Conservation (phyloP, 495 filamentous ascomycete genomes). For the Neurospora hispaniola region DNA sequence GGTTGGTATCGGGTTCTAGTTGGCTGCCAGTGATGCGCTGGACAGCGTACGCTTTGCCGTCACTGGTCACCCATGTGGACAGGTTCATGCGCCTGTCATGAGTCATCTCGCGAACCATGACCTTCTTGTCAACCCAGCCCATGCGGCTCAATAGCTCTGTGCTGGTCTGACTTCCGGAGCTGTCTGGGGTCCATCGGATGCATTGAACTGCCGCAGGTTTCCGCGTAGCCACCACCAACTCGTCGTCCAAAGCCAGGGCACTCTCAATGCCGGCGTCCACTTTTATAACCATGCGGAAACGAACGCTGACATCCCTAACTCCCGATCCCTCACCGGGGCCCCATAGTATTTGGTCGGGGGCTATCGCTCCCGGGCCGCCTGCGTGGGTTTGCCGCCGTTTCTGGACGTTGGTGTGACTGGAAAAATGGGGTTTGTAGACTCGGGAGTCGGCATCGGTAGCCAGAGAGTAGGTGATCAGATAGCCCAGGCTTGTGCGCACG, state of each 20-base stretch:
- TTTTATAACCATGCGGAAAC: constrained; percentile 96
- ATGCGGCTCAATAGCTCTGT: constrained; percentile 86
- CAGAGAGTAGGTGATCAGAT: constrained; percentile 87
- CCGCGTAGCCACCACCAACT: constrained; percentile 84
- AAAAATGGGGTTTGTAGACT: constrained; percentile 75
- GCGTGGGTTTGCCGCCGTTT: constrained; percentile 61
- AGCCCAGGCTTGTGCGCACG: constrained; percentile 80
- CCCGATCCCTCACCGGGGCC: constrained; percentile 67
- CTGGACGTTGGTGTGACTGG: constrained; percentile 53
- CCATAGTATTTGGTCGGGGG: constrained; percentile 43
- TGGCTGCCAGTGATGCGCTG: constrained; percentile 44
- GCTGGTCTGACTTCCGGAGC: constrained; percentile 69
- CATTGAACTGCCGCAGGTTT: constrained; percentile 93
- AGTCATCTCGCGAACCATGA: constrained; percentile 73
- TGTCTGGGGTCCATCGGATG: constrained; percentile 86
- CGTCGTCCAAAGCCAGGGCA: constrained; percentile 84
- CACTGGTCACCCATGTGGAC: constrained; percentile 83
- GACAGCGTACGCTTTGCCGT: constrained; percentile 85
- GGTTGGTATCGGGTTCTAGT: constrained; percentile 15
- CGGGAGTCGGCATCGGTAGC: constrained; percentile 70
- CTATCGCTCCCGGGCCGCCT: constrained; percentile 43
- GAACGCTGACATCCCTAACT: constrained; percentile 74
- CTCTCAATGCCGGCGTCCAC: constrained; percentile 88
- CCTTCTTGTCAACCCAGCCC: constrained; percentile 69
- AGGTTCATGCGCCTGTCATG: constrained; percentile 97